Evolutionary conservation across 306 rosid genomes (phyloP).

Genomic region (Cucurbita maxima): DNA sequence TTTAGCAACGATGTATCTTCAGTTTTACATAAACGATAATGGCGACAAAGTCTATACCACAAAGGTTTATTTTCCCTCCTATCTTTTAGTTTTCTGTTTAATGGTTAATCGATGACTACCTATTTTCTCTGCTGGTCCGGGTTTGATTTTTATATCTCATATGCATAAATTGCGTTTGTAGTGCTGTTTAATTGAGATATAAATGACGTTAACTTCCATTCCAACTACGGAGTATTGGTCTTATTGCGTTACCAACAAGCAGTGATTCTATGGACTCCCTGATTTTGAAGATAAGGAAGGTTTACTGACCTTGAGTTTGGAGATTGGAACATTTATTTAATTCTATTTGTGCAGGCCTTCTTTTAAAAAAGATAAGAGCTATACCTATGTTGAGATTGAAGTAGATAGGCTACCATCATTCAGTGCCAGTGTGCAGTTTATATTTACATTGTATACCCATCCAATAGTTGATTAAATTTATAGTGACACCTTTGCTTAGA

Average conservation of each 20-base stretch:
- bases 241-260: background rate
- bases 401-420: background rate
- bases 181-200: background rate
- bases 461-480: background rate
- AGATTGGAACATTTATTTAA: background rate
- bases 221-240: background rate
- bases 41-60: constrained; percentile 83
- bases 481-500: background rate
- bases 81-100: background rate
- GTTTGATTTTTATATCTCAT: background rate
- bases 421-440: background rate
- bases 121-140: background rate
- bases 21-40: constrained; percentile 62
- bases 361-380: background rate
- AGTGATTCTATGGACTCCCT: background rate
- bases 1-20: constrained; percentile 50
- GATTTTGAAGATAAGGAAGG: background rate
- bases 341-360: background rate
- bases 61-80: constrained; percentile 25
- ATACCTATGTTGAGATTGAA: background rate
- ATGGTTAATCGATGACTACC: background rate
- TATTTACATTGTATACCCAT: background rate
- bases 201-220: background rate
- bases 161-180: background rate
- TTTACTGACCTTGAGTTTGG: background rate